These are phyloP conservation scores for Arabidopsis suecica DNA, from an alignment of 345 rosid genomes.

Conservation along the genomic window DNA sequence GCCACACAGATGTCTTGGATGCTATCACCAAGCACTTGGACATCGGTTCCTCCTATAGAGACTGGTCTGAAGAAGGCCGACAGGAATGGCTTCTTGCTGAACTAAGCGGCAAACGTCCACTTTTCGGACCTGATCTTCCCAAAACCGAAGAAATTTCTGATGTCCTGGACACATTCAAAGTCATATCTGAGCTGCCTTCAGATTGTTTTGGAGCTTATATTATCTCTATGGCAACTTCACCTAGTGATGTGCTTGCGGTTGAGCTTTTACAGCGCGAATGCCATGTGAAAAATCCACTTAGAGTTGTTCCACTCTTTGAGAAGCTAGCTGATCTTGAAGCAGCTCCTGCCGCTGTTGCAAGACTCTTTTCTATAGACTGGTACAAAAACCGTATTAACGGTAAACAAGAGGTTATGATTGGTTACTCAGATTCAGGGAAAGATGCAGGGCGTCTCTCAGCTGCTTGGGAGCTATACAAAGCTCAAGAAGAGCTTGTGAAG, in stretches of 20 bases:
- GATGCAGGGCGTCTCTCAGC: constrained; percentile 97
- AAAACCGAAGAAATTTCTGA: constrained; percentile 93
- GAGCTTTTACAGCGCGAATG: constrained; percentile 98
- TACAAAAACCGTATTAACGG: constrained; percentile 87
- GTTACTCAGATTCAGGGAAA: constrained; percentile 98
- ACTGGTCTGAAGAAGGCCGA: constrained; percentile 84
- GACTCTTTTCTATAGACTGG: constrained; percentile 96
- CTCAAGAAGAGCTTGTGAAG: constrained; percentile 95
- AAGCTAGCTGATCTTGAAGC: constrained; percentile 97
- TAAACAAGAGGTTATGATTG: constrained; percentile 99
- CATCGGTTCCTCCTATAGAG: constrained; percentile 85
- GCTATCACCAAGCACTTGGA: constrained; percentile 88
- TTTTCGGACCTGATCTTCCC: constrained; percentile 93
- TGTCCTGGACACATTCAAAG: constrained; percentile 85
- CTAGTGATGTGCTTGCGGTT: constrained; percentile 95
- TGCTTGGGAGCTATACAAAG: constrained; percentile 97
- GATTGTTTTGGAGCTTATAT: constrained; percentile 95
- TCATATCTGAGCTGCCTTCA: constrained; percentile 83
- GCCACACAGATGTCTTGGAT: constrained; percentile 95
- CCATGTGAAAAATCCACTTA: constrained; percentile 80
- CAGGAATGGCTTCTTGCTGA: constrained; percentile 96
- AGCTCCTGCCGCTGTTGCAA: constrained; percentile 92
- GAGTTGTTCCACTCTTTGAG: constrained; percentile 99
- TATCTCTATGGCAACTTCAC: constrained; percentile 97
- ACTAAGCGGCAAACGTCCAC: constrained; percentile 88